These are phyloP conservation scores for Priceomyces haplophilus DNA, from an alignment of 805 yeast genomes.

Conservation along the genomic window DNA sequence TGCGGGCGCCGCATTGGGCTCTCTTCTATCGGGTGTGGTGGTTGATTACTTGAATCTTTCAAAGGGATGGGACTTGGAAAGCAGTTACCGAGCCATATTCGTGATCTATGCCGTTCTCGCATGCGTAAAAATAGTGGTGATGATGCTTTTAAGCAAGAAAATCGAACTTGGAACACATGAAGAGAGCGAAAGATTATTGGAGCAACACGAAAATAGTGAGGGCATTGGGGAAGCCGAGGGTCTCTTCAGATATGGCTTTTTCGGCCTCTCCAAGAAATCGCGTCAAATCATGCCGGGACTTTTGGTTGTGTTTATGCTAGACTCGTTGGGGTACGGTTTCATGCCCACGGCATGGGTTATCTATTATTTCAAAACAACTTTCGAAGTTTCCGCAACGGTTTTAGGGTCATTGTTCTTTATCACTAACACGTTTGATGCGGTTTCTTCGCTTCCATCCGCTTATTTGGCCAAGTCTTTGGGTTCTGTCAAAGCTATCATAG, in stretches of 20 bases:
- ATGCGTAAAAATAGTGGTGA: constrained; percentile 45
- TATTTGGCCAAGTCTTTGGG: constrained; percentile 64
- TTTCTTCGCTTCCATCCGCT: constrained; percentile 78
- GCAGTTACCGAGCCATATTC: constrained; percentile 58
- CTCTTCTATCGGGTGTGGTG: constrained; percentile 58
- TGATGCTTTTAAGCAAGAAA: constrained; percentile 48
- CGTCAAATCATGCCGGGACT: constrained; percentile 44
- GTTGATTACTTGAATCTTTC: constrained; percentile 43
- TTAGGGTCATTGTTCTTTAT: constrained; percentile 68
- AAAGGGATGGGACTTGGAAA: constrained; percentile 30
- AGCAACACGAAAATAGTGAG: not conserved
- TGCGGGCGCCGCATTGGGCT: constrained; percentile 72
- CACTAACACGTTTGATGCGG: constrained; percentile 59
- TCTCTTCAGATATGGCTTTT: constrained; percentile 6
- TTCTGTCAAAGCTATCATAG: constrained; percentile 71
- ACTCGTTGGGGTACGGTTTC: constrained; percentile 85
- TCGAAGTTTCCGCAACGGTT: constrained; percentile 49
- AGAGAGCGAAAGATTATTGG: constrained; percentile 8
- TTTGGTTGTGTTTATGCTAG: constrained; percentile 68
- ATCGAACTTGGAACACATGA: constrained; percentile 45
- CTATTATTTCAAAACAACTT: constrained; percentile 66
- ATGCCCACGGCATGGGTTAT: constrained; percentile 89
- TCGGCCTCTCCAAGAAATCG: constrained; percentile 40
- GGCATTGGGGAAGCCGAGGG: not conserved
- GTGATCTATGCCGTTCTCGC: constrained; percentile 55